A percentile compares a stretch with the other conserved stretches of the same genome.
Evolutionary conservation across 306 rosid species (phyloP).

Genomic region (Ceratonia siliqua): DNA sequence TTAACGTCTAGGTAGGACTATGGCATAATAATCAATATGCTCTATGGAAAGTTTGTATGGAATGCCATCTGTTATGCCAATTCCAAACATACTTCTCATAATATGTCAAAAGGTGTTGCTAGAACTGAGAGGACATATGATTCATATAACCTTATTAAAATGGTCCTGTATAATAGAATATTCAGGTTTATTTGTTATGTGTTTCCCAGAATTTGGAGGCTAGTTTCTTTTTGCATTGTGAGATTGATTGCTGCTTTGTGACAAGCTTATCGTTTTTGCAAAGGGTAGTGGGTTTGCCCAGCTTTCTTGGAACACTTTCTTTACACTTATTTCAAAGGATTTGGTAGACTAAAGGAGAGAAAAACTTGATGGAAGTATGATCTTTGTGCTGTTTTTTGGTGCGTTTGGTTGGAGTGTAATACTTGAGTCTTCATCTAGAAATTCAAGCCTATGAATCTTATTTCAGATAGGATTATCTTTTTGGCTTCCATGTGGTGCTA

Average conservation of each 20-base stretch:
- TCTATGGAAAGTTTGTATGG: not conserved
- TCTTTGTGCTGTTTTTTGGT: constrained; percentile 8
- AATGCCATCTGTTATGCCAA: not conserved
- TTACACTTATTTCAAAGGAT: not conserved
- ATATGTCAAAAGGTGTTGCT: not conserved
- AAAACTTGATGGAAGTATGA: not conserved
- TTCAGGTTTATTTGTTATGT: not conserved
- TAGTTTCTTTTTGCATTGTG: not conserved
- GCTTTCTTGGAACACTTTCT: not conserved
- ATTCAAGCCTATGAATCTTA: not conserved
- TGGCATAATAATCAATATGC: not conserved
- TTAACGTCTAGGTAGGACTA: not conserved
- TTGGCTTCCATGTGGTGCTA: not conserved
- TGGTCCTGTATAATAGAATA: not conserved
- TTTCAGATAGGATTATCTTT: not conserved
- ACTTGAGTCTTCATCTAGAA: not conserved
- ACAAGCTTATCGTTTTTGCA: not conserved
- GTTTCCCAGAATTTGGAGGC: not conserved
- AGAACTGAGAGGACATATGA: not conserved
- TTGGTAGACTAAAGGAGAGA: not conserved
- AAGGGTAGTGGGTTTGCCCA: not conserved
- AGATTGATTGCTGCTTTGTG: not conserved
- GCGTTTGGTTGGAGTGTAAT: not conserved
- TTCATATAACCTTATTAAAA: too few relatives aligned
- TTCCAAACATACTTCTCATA: not conserved